Percentiles rank a stretch among this genome's conserved stretches.
These are phyloP conservation scores for Dictyostelium firmibasis DNA, from an alignment of 78 protist genomes.

Conservation along the genomic window DNA sequence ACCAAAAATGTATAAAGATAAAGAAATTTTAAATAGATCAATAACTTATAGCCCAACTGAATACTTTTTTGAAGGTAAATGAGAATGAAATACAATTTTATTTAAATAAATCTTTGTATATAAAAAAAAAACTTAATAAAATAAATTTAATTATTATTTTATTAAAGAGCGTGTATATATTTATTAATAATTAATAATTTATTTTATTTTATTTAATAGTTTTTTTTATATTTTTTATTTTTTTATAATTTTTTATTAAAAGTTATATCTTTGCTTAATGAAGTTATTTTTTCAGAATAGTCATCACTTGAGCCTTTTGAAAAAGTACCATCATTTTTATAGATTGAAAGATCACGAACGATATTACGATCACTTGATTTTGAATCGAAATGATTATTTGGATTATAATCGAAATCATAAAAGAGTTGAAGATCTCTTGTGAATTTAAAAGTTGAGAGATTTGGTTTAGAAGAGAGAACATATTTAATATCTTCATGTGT, in stretches of 20 bases:
- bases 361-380: background rate
- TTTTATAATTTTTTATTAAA: constrained; percentile 44
- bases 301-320: background rate
- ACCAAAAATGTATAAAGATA: constrained; percentile 80
- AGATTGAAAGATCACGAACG: constrained; percentile 20
- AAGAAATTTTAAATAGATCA: constrained; percentile 11
- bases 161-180: too few species aligned
- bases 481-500: background rate
- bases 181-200: too few species aligned
- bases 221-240: background rate
- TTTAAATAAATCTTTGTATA: too few species aligned
- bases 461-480: constrained; percentile 16
- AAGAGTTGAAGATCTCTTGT: background rate
- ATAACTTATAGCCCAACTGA: background rate
- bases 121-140: too few species aligned
- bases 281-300: background rate
- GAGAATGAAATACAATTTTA: too few species aligned
- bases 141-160: too few species aligned
- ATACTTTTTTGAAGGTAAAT: background rate
- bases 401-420: constrained; percentile 32
- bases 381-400: background rate
- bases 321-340: constrained; percentile 1
- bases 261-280: constrained; percentile 24
- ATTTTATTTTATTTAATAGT: too few species aligned
- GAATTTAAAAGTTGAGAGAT: background rate